Evolutionary conservation across 169 alveolate genomes (phyloP).

Genomic region (Plasmodium yoelii): DNA sequence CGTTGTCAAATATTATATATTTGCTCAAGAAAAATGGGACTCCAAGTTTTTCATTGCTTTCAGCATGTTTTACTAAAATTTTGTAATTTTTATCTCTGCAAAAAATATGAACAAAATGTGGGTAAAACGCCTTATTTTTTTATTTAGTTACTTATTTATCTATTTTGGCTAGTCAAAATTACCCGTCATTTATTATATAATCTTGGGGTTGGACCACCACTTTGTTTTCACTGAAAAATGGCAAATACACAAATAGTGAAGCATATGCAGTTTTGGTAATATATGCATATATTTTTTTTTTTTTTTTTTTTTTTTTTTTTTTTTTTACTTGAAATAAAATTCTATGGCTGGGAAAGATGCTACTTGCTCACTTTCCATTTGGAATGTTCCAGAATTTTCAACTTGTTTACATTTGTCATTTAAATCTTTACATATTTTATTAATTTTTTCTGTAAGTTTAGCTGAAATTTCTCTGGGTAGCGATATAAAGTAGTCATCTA

Average conservation of each 20-base stretch:
- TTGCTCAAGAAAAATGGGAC: conserved; percentile 53
- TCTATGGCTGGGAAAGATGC: conserved; percentile 26
- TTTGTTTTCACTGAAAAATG: conserved; percentile 14
- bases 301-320: not conserved
- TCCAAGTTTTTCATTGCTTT: conserved; percentile 15
- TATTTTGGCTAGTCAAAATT: not conserved
- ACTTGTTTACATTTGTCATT: no score
- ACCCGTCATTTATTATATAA: conserved; percentile 64
- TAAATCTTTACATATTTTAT: not conserved
- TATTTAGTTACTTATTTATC: not conserved
- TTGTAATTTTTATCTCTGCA: conserved; percentile 28
- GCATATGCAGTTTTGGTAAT: no score
- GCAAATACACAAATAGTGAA: not conserved
- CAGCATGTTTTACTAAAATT: conserved; percentile 28
- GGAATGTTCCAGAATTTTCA: conserved; percentile 1
- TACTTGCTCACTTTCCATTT: conserved; percentile 4
- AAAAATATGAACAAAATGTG: not conserved
- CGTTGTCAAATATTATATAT: conserved; percentile 57
- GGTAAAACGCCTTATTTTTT: not conserved
- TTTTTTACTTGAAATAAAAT: conserved; percentile 17
- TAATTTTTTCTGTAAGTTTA: conserved; percentile 15
- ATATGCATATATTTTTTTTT: no score
- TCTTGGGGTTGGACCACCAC: conserved; percentile 32
- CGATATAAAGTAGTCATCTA: conserved; percentile 48
- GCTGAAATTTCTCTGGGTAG: conserved; percentile 32